phyloP scores from a whole-genome alignment of 2,329 filamentous ascomycete genomes.

The Calonectria montana region DNA sequence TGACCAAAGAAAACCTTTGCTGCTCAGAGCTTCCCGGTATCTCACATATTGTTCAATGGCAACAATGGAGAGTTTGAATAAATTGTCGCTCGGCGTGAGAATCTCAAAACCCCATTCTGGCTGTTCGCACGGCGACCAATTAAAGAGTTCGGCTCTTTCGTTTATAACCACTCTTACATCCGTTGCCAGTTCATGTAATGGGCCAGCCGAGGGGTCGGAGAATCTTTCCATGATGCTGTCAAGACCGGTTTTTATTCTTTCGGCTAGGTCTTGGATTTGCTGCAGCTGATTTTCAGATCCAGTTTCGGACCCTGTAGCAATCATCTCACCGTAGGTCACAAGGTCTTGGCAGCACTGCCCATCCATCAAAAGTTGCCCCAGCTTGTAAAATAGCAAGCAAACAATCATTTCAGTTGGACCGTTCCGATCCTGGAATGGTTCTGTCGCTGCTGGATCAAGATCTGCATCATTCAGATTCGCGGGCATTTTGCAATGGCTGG shows the following conservation, averaged over 20 bases:
- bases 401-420: constrained; percentile 25
- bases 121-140: background rate
- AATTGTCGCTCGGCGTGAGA: constrained; percentile 16
- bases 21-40: background rate
- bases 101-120: constrained; percentile 22
- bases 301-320: background rate
- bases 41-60: constrained; percentile 3
- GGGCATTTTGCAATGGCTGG: constrained; percentile 23
- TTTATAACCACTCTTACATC: background rate
- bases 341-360: background rate
- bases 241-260: background rate
- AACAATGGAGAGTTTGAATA: constrained; percentile 20
- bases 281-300: background rate
- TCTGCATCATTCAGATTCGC: constrained; percentile 22
- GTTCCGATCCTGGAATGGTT: background rate
- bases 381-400: constrained; percentile 16
- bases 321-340: background rate
- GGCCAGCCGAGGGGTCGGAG: background rate
- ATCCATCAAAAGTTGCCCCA: constrained; percentile 5
- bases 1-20: constrained; percentile 8
- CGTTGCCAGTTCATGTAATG: constrained; percentile 5
- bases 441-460: background rate
- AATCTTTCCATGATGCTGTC: constrained; percentile 4
- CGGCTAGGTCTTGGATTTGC: background rate
- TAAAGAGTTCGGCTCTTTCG: background rate